Evolutionary conservation across 208 protist species (phyloP).

Genomic region (Polymyxa betae): DNA sequence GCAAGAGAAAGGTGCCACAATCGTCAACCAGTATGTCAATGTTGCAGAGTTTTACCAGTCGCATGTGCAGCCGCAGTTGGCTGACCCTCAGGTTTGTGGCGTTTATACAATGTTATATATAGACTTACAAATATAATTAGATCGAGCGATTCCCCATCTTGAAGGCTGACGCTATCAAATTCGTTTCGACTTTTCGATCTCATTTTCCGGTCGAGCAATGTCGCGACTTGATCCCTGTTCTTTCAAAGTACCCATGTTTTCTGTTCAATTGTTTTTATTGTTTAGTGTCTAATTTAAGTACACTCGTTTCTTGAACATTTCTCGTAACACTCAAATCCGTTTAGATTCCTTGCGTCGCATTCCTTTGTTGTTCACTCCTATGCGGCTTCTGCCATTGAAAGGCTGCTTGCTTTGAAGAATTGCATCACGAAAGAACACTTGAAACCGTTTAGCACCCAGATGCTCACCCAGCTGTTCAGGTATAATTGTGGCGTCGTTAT

Average conservation of each 20-base stretch:
- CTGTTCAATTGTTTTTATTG: conserved; percentile 63
- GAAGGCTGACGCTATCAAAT: conserved; percentile 91
- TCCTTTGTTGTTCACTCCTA: conserved; percentile 87
- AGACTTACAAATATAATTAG: conserved; percentile 3
- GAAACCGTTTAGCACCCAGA: conserved; percentile 63
- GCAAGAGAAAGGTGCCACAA: conserved; percentile 69
- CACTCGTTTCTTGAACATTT: no score
- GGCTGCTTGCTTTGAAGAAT: conserved; percentile 80
- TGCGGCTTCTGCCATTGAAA: conserved; percentile 85
- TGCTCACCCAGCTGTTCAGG: conserved; percentile 82
- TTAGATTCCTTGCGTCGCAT: conserved; percentile 69
- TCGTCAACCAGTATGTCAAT: conserved; percentile 76
- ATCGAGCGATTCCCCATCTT: conserved; percentile 78
- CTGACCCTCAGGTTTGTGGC: background rate
- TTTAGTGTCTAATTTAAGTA: background rate
- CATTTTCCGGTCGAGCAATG: conserved; percentile 71
- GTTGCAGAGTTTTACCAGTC: conserved; percentile 82
- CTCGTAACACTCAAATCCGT: conserved; percentile 62
- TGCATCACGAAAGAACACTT: conserved; percentile 63
- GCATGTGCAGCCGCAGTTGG: conserved; percentile 85
- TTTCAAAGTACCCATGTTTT: background rate
- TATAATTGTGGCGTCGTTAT: background rate
- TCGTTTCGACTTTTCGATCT: conserved; percentile 87
- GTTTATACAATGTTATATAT: background rate
- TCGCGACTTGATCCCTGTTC: background rate